phyloP scores from a whole-genome alignment of 371 early-diverging fungal species.

The Apophysomyces trapeziformis region DNA sequence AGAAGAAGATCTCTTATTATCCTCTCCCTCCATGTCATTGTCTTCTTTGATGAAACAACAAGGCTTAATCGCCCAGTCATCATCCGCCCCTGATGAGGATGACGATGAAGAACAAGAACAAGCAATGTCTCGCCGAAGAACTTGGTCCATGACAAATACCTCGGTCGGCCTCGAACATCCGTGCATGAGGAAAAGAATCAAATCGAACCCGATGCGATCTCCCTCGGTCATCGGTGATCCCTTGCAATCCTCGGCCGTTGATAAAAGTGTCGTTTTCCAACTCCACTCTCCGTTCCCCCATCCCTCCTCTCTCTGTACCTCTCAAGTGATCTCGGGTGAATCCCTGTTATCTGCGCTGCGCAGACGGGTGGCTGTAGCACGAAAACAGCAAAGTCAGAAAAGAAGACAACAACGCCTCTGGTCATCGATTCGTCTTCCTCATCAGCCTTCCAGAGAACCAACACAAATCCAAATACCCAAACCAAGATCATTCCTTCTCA shows the following conservation, averaged over 20 bases:
- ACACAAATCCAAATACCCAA: not conserved
- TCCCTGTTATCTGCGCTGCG: conserved; percentile 25
- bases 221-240: conserved; percentile 3
- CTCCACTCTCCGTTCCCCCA: not conserved
- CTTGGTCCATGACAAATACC: too few relatives aligned
- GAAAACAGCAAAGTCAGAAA: conserved; percentile 8
- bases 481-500: not conserved
- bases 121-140: too few relatives aligned
- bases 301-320: not conserved
- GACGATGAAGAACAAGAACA: not conserved
- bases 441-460: not conserved
- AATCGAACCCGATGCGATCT: conserved; percentile 8
- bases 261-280: not conserved
- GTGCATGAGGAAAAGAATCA: not conserved
- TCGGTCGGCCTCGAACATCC: not conserved
- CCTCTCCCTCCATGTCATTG: conserved; percentile 21
- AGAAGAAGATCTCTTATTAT: conserved; percentile 18
- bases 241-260: conserved; percentile 4
- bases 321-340: conserved; percentile 23
- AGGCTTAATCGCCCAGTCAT: not conserved
- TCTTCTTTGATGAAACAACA: conserved; percentile 20
- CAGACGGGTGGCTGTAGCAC: conserved; percentile 21
- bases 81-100: conserved; percentile 6
- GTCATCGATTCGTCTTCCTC: not conserved
- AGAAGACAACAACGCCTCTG: not conserved